Base-by-base conservation (phyloP, 352 stramenopile genomes). In the Phytophthora multivora region DNA sequence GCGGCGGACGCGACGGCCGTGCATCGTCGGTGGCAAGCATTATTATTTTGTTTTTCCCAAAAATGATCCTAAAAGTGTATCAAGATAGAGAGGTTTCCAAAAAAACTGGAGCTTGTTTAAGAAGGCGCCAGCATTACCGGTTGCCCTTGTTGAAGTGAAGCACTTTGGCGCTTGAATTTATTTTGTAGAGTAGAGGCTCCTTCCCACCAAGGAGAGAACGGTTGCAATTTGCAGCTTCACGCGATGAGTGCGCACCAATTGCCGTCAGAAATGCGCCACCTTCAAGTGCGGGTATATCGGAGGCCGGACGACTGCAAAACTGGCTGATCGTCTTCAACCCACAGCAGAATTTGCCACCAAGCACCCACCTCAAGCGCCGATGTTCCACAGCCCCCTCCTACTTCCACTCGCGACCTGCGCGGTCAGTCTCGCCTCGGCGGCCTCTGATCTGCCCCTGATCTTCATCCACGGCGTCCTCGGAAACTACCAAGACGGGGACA, bases 381-480 rank as follows among this genome's bases (percentile, higher is more conserved):
- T 51, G 43, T 51, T 38, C 23, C 25, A n/a, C 15, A 39, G 3
- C 43, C 15, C 25, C 35, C n/a, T 42, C 35, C 25, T 63, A 4
- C 25, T 63, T 9, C 7, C 45, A 21, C 33, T 63, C 16, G 36
- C 38, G 11, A 49, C 25, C 16, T 49, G 23, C 33, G 43, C 35
- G 18, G 38, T 49, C 6, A 47, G 42, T 25, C 11, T 62, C 35
- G 54, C 43, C 10, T 55, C 45, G n/a, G 43, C 33, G 21, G 16
- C 53, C 16, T 54, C 53, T 11, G 21, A 54, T 30, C 58, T 78
- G 6, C 69, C 75, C 10, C 50, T 82, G 16, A 62, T 85, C 45
- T 82, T 79, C 59, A 80, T 83, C 62, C 75, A 83, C 53, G 71
- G 71, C 11, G 41, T 73, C 33, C 58, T 47, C 15, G 18, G 7